Evolutionary conservation across 768 basidiomycete genomes (phyloP).

Genomic region (Phallus indusiatus): DNA sequence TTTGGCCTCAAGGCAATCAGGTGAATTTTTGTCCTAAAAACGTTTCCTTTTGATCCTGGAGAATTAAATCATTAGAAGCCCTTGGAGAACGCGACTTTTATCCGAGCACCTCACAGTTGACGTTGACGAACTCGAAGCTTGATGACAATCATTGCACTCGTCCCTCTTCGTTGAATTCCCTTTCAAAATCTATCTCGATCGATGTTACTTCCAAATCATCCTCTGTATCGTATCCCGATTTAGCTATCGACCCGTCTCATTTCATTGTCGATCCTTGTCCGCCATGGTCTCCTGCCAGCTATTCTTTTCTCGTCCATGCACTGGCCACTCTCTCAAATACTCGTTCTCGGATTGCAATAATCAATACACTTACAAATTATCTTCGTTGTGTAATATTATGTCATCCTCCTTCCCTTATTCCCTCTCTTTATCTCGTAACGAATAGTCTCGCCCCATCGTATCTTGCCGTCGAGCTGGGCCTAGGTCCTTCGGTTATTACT

Average conservation of each 20-base stretch:
- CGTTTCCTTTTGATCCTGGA: too few relatives aligned
- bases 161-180: constrained; percentile 1
- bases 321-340: constrained; percentile 54
- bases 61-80: neutral
- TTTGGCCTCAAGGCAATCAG: too few relatives aligned
- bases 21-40: too few relatives aligned
- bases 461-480: constrained; percentile 56
- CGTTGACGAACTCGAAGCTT: neutral
- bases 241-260: constrained; percentile 40
- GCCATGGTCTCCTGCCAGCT: constrained; percentile 46
- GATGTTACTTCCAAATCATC: neutral
- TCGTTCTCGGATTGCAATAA: constrained; percentile 61
- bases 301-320: constrained; percentile 60
- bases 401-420: constrained; percentile 59
- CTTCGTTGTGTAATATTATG: constrained; percentile 57
- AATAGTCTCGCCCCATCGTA: constrained; percentile 75
- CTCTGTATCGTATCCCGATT: constrained; percentile 14
- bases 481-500: constrained; percentile 59
- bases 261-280: constrained; percentile 36
- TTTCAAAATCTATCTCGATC: constrained; percentile 8
- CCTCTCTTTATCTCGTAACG: constrained; percentile 74
- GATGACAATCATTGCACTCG: neutral
- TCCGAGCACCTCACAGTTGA: neutral
- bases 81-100: neutral
- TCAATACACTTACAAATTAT: constrained; percentile 64